Evolutionary conservation across 148 eudicot species (phyloP).

Genomic region (Tetragonia tetragonoides): DNA sequence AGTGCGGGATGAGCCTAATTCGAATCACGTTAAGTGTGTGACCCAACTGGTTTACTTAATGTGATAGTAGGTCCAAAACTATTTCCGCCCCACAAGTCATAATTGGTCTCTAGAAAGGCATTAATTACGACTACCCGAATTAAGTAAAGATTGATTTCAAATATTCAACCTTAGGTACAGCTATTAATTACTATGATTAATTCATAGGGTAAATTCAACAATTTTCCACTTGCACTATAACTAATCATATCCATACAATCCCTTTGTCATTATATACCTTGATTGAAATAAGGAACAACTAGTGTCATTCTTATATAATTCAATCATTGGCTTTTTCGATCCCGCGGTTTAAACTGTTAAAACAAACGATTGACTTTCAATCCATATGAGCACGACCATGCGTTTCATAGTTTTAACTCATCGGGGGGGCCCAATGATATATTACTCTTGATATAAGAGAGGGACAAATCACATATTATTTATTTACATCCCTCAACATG

Average conservation of each 20-base stretch:
- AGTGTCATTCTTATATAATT: too few species aligned
- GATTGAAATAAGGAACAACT: not conserved
- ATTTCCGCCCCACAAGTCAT: too few species aligned
- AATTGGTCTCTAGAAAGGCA: not conserved
- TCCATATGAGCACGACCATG: not conserved
- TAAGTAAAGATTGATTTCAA: too few species aligned
- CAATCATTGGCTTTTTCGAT: too few species aligned
- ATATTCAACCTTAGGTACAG: not conserved
- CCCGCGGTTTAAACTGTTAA: too few species aligned
- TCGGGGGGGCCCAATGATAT: not conserved
- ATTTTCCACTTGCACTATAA: too few species aligned
- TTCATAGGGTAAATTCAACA: not conserved
- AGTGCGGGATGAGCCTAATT: too few species aligned
- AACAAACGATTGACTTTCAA: too few species aligned
- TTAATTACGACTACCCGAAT: not conserved
- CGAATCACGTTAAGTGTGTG: too few species aligned
- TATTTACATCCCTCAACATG: not conserved
- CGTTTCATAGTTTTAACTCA: not conserved
- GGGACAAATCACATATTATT: not conserved
- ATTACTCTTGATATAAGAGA: not conserved
- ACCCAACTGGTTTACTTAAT: too few species aligned
- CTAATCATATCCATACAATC: not conserved
- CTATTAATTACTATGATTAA: not conserved
- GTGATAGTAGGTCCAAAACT: too few species aligned
- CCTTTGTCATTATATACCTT: not conserved